Evolutionary conservation across 352 stramenopile species (phyloP).

Genomic region (Pythium guiyangense): DNA sequence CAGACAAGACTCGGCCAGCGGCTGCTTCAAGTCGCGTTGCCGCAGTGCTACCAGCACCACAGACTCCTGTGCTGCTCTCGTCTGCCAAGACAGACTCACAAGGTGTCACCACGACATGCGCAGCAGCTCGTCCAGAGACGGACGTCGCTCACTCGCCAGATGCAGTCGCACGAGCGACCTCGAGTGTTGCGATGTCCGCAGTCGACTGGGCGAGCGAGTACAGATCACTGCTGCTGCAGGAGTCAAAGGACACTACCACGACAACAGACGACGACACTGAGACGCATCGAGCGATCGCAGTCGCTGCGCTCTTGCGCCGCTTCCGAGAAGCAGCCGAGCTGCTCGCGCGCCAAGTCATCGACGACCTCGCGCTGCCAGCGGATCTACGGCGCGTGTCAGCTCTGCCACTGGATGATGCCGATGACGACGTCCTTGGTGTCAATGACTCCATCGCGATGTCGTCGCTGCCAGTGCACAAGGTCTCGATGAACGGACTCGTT

Average conservation of each 20-base stretch:
- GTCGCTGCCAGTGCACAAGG: background rate
- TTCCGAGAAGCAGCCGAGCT: slow-evolving; percentile 38
- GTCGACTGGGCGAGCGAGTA: slow-evolving; percentile 10
- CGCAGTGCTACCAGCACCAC: background rate
- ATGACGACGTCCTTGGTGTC: background rate
- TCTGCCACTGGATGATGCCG: background rate
- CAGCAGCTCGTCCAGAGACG: background rate
- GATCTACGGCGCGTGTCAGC: slow-evolving; percentile 14
- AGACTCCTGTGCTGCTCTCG: too few relatives aligned
- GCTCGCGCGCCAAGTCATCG: slow-evolving; percentile 25
- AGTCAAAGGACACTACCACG: background rate
- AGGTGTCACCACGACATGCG: too few relatives aligned
- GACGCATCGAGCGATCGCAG: slow-evolving; percentile 19
- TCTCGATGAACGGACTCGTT: too few relatives aligned
- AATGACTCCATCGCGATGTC: background rate
- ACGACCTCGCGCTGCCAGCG: slow-evolving; percentile 25
- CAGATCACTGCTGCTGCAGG: background rate
- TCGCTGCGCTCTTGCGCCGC: slow-evolving; percentile 22
- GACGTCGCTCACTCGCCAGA: background rate
- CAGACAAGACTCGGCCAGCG: too few relatives aligned
- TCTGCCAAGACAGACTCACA: background rate
- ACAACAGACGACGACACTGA: too few relatives aligned
- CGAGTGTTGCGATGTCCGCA: background rate
- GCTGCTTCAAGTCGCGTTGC: background rate
- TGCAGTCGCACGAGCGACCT: background rate